Percentiles rank a stretch among this genome's conserved stretches.
These are phyloP conservation scores for Staphylotrichum tortipilum DNA, from an alignment of 495 filamentous ascomycete genomes.

Conservation along the genomic window DNA sequence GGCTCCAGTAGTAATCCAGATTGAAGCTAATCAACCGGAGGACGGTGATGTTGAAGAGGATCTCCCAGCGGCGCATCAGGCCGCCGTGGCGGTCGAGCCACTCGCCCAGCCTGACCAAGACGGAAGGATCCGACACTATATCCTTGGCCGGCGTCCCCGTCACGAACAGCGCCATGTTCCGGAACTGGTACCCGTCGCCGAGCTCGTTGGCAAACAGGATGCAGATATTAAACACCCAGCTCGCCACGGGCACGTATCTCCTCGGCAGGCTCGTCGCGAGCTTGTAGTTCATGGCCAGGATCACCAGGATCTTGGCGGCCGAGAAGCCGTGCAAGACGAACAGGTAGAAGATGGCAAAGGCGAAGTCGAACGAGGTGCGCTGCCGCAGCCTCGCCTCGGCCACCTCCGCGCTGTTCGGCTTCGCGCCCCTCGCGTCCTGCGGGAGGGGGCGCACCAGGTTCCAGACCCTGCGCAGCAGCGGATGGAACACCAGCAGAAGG, in stretches of 20 bases:
- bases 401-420: slow-evolving; percentile 27
- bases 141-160: slow-evolving; percentile 24
- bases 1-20: slow-evolving; percentile 91
- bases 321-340: slow-evolving; percentile 77
- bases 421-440: slow-evolving; percentile 6
- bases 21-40: slow-evolving; percentile 93
- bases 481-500: slow-evolving; percentile 63
- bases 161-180: slow-evolving; percentile 49
- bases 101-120: slow-evolving; percentile 48
- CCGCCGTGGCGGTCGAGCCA: slow-evolving; percentile 72
- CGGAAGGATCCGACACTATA: slow-evolving; percentile 25
- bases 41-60: slow-evolving; percentile 95
- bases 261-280: slow-evolving; percentile 62
- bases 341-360: slow-evolving; percentile 73
- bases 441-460: slow-evolving; percentile 37
- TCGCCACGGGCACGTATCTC: slow-evolving; percentile 59
- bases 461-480: slow-evolving; percentile 64
- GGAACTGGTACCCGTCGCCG: slow-evolving; percentile 64
- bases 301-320: slow-evolving; percentile 66
- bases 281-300: slow-evolving; percentile 73
- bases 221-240: slow-evolving; percentile 88
- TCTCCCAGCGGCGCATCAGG: slow-evolving; percentile 79
- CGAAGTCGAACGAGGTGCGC: slow-evolving; percentile 74
- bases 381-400: slow-evolving; percentile 63
- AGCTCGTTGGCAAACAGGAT: slow-evolving; percentile 88